These are phyloP conservation scores for Phytophthora pisi DNA, from an alignment of 352 stramenopile genomes.

Conservation along the genomic window DNA sequence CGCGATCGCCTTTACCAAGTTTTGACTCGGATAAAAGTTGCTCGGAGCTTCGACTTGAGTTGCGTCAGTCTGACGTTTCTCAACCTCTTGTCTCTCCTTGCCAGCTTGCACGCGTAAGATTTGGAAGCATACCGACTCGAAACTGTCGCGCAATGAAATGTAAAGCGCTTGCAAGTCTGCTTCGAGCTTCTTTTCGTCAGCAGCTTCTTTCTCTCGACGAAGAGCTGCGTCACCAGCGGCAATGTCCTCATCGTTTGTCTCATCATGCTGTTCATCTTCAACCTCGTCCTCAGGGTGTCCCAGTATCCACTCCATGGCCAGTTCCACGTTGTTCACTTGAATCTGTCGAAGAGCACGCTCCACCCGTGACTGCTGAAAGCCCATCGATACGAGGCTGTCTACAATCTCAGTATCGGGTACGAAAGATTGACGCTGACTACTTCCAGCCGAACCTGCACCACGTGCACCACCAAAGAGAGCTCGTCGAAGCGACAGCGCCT, in stretches of 20 bases:
- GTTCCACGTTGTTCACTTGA: conserved; percentile 92
- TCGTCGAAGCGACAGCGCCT: conserved; percentile 48
- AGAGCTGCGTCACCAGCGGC: conserved; percentile 7
- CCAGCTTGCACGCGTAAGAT: conserved; percentile 59
- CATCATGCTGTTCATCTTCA: conserved; percentile 35
- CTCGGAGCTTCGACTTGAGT: conserved; percentile 3
- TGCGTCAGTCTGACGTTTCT: conserved; percentile 7
- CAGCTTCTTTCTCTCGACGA: conserved; percentile 27
- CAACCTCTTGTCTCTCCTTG: conserved; percentile 21
- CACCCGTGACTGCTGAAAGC: conserved; percentile 91
- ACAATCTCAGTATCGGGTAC: conserved; percentile 91
- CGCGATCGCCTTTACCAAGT: conserved; percentile 64
- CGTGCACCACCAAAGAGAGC: conserved; percentile 55
- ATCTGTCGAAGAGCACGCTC: conserved; percentile 90
- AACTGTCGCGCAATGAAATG: conserved; percentile 51
- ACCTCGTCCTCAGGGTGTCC: conserved; percentile 85
- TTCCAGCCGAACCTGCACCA: conserved; percentile 23
- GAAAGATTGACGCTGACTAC: conserved; percentile 65
- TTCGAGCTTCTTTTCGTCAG: conserved; percentile 49
- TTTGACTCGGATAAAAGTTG: conserved; percentile 45
- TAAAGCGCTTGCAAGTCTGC: conserved; percentile 59
- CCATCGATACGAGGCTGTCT: conserved; percentile 95
- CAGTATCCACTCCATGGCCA: conserved; percentile 97
- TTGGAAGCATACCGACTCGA: conserved; percentile 71
- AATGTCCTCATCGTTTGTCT: conserved; percentile 34